Conservation (phyloP, 2,329 filamentous ascomycete species). For the Penicillium polonicum region DNA sequence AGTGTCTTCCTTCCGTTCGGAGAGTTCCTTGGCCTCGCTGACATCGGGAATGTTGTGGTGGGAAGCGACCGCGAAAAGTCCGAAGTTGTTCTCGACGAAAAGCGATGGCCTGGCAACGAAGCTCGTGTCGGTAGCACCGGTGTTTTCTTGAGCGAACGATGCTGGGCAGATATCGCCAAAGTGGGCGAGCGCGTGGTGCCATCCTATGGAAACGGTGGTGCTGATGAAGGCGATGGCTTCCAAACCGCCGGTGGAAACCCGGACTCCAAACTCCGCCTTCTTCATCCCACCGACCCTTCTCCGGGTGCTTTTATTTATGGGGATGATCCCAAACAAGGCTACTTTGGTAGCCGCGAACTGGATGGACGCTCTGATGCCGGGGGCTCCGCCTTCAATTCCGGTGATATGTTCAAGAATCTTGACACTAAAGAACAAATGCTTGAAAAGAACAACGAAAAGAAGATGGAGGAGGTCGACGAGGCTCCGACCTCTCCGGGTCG, state of each 20-base stretch:
- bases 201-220: constrained; percentile 60
- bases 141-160: constrained; percentile 91
- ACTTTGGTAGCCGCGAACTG: constrained; percentile 76
- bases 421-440: constrained; percentile 93
- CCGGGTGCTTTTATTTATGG: constrained; percentile 65
- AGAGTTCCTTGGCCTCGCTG: constrained; percentile 87
- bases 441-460: constrained; percentile 88
- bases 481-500: constrained; percentile 73
- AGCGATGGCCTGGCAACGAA: constrained; percentile 89
- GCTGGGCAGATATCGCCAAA: constrained; percentile 87
- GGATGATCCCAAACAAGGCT: constrained; percentile 73
- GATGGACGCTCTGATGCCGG: constrained; percentile 90
- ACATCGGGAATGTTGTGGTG: constrained; percentile 79
- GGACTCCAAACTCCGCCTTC: constrained; percentile 57
- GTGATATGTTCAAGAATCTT: constrained; percentile 97
- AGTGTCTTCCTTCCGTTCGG: constrained; percentile 93
- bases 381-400: constrained; percentile 82
- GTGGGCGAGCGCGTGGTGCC: constrained; percentile 62
- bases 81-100: constrained; percentile 86
- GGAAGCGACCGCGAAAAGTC: constrained; percentile 91
- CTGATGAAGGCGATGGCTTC: constrained; percentile 57
- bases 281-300: constrained; percentile 47
- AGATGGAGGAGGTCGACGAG: constrained; percentile 86
- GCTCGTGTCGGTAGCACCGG: constrained; percentile 87
- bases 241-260: constrained; percentile 48